Base-by-base conservation (phyloP, 2,329 filamentous ascomycete genomes). In the Aspergillus fumigatus region DNA sequence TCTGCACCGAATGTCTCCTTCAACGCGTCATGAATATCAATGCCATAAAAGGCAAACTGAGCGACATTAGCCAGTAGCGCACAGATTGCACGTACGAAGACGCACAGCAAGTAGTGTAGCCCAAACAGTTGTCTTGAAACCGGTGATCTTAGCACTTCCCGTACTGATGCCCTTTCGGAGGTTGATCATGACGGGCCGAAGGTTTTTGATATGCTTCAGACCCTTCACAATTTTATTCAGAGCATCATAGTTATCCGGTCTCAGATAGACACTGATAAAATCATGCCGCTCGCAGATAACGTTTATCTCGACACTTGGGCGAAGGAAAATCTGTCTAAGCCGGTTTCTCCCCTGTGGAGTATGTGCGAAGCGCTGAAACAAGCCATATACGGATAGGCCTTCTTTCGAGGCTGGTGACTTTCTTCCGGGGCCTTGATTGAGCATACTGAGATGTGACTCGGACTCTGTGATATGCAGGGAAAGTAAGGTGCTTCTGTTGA, bases 391-490 rank as follows among this genome's bases (percentile, higher is more conserved):
- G 0, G 90, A 97, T 1, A 94, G 79, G 17, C 85, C 88, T 74
- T 96, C 92, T 70, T 93, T 96, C 0, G 83, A 82, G 21, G 83
- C 86, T 1, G 82, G 84, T 26, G 78, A 81, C 29, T 80, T 79
- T 61, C 79, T 83, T 6, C 80, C 82, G 2, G 86, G 84, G 0
- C 88, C 89, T 74, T 88, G 87, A 64, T 87, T 89, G 60, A 93
- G 88, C 50, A 84, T 86, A 67, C 91, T 92, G 4, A 90, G 92
- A 70, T 96, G 91, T 10, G 84, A 84, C 70, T 97, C 92, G 1
- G 88, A 85, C 54, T 88, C 87, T 26, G 96, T 80, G 27, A 99
- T 90, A 65, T 97, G 93, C 8, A 99, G 81, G 1, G 92, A 92
- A 14, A 84, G 75, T 45, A 97, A 77, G 0, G 92, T 89, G 67